Conservation (phyloP, 73 alveolate genomes). For the Paramecium octaurelia region DNA sequence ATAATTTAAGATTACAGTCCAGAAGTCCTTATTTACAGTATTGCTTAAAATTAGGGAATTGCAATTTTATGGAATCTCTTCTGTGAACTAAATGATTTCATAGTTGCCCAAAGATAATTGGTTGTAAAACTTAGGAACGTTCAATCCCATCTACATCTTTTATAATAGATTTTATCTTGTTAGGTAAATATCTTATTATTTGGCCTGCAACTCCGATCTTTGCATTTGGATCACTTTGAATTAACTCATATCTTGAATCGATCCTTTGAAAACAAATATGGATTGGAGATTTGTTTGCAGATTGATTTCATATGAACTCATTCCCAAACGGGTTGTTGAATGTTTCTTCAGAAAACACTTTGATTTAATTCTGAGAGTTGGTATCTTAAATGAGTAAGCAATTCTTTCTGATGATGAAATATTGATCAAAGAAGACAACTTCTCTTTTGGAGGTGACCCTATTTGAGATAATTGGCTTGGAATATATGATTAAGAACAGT, state of each 20-base stretch:
- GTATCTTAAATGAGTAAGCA: neutral
- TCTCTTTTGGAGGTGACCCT: neutral
- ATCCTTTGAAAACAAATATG: neutral
- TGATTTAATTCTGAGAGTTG: neutral
- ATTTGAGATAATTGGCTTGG: neutral
- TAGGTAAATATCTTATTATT: neutral
- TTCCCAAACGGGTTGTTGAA: neutral
- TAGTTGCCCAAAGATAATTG: neutral
- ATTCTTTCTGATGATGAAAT: neutral
- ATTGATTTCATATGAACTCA: neutral
- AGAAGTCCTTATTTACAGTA: neutral
- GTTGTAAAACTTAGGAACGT: neutral
- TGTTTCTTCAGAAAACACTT: neutral
- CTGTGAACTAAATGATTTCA: neutral
- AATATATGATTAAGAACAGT: neutral
- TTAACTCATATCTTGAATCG: neutral
- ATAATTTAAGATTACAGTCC: neutral
- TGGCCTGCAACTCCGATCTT: neutral
- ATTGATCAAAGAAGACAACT: neutral
- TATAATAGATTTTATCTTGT: neutral
- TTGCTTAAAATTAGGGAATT: neutral
- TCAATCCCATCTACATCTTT: neutral
- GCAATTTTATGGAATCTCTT: constrained; percentile 19
- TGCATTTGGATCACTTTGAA: neutral
- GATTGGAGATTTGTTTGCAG: neutral